These are phyloP conservation scores for Pseudomonodictys pantanalensis DNA, from an alignment of 495 filamentous ascomycete genomes.

Conservation along the genomic window DNA sequence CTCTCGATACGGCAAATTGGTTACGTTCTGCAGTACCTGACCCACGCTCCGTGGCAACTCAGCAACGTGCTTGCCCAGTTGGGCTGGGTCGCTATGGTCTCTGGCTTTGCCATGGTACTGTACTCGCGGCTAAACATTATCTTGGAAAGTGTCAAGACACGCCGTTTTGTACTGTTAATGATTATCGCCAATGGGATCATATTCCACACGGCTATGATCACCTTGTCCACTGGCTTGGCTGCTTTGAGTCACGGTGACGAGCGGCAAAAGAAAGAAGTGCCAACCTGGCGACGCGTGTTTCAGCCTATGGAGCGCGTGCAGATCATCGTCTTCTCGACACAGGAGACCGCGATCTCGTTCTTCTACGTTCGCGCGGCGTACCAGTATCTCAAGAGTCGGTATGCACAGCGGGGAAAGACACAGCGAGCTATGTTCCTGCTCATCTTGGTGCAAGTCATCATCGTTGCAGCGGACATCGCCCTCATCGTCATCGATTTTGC, in stretches of 20 bases:
- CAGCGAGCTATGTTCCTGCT: conserved; percentile 20
- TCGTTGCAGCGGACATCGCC: conserved; percentile 25
- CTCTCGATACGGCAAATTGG: conserved; percentile 7
- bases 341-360: conserved; percentile 8
- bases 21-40: background rate
- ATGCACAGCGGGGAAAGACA: background rate
- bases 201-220: background rate
- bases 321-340: conserved; percentile 10
- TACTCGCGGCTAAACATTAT: conserved; percentile 15
- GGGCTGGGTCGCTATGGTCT: conserved; percentile 12
- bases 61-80: background rate
- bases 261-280: too few species aligned
- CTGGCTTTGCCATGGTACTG: conserved; percentile 10
- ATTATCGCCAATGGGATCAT: conserved; percentile 7
- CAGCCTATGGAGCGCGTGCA: conserved; percentile 9
- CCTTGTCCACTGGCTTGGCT: background rate
- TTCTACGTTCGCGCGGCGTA: conserved; percentile 10
- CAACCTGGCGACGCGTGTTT: background rate
- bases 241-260: too few species aligned
- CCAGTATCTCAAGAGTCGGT: conserved; percentile 5
- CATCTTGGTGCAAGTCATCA: conserved; percentile 30
- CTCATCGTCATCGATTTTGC: conserved; percentile 29
- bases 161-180: background rate
- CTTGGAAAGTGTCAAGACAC: background rate
- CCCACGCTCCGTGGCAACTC: conserved; percentile 1